Evolutionary conservation across 2,329 filamentous ascomycete genomes (phyloP), one percentile per base, ranked within the genome.

Genomic region (Beauveria varroae): DNA sequence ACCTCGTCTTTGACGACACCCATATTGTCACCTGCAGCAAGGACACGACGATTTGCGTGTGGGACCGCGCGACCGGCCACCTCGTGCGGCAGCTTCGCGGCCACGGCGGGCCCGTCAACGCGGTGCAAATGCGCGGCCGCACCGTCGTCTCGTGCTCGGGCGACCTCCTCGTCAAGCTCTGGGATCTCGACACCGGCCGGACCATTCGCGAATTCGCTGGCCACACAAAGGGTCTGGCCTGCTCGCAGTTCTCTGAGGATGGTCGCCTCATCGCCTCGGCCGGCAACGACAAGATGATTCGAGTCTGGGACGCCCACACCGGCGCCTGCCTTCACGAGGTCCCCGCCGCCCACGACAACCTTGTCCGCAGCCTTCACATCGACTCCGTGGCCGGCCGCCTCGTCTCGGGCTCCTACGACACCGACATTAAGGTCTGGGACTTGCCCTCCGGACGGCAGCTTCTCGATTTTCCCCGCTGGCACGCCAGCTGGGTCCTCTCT

Each of bases 1-100:
- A 99, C 71, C 86, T 99, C 10, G 93, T 91, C 65, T 93, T 99
- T 66, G 92, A 99, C 72, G 85, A 91, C 65, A 87, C 88, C 68
- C 89, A 96, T 75, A 97, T 99, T 68, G 89, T 98, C 56, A 97
- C 93, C 5, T 99, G 95, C 79, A 96, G 91, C 72, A 99, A 99
- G 75, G 95, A 99, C 75, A 86, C 88, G 46, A 93, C 84, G 64
- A 96, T 99, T 71, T 96, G 93, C 70, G 87, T 99, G 26, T 98
- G 93, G 93, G 90, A 96, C 70, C 90, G 95, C 51, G 77, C 84
- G 60, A 95, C 90, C 0, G 90, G 91, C 41, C 77, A 78, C 10
- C 80, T 96, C 52, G 75, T 96, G 53, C 90, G 90, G 69, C 89
- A 90, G 68, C 83, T 99, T 54, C 83, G 85, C 41, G 95, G 93